Evolutionary conservation across 331 rosid genomes (phyloP).

Genomic region (Malus hybrid): DNA sequence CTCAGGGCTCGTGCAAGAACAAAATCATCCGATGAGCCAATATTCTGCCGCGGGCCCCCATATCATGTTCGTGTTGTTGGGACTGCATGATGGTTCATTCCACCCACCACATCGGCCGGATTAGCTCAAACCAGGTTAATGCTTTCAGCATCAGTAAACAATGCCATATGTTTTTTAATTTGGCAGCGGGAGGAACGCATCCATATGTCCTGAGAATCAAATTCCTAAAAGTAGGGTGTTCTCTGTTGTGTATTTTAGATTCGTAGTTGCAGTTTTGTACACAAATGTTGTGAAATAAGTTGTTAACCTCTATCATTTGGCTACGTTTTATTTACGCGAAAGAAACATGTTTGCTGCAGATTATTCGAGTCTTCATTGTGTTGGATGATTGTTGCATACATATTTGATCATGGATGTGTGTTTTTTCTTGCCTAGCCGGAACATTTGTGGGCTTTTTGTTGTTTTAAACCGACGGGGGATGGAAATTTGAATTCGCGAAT

Average conservation of each 20-base stretch:
- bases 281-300: neutral
- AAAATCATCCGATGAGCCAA: conserved; percentile 63
- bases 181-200: conserved; percentile 18
- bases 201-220: neutral
- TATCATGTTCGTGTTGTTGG: conserved; percentile 74
- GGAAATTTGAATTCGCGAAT: too few relatives aligned
- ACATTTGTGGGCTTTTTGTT: too few relatives aligned
- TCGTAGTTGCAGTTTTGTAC: neutral
- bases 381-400: too few relatives aligned
- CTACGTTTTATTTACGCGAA: too few relatives aligned
- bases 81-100: conserved; percentile 26
- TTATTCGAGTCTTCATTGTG: too few relatives aligned
- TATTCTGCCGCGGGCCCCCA: conserved; percentile 94
- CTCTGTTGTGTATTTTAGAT: conserved; percentile 1
- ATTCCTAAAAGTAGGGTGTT: neutral
- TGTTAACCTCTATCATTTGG: too few relatives aligned
- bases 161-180: conserved; percentile 1
- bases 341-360: too few relatives aligned
- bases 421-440: too few relatives aligned
- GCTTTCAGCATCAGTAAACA: neutral
- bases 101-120: neutral
- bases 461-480: too few relatives aligned
- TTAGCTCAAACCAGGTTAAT: neutral
- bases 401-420: too few relatives aligned
- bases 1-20: conserved; percentile 84